Base-by-base conservation (phyloP, 257 asterid species). In the Ilex aquifolium region DNA sequence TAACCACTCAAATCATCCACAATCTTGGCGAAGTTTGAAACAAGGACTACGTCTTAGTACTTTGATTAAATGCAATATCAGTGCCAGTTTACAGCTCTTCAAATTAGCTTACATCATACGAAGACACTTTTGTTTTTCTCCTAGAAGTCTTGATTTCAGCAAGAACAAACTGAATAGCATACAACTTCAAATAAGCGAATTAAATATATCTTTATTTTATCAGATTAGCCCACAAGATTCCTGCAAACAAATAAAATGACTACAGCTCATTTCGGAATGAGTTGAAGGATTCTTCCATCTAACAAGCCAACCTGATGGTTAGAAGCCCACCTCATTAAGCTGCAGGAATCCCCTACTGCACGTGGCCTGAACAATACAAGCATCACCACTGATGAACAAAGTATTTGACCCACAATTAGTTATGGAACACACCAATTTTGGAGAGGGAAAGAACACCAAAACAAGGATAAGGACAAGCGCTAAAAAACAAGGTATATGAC, bases 241-340 rank as follows among this genome's bases (percentile, higher is more conserved):
- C 52, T 46, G 52, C 52, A 46, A 14, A 46, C 52, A 46, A 14
- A 14, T 4, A 10, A 2, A 46, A 14, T 14, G 13, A 46, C 52
- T 12, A 46, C 52, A 46, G 52, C 13, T 16, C 32, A 51, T 10
- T 32, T 30, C 56, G 64, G 56, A 70, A 70, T 54, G 74, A 63
- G 42, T 8, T 8, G 57, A 69, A 44, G n/a, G 58, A 59, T 60
- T 65, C 79, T 70, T 74, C 76, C 72, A 79, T 69, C 75, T 67
- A 72, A 70, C 69, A 73, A 68, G 77, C 71, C 59, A 62, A 59
- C 59, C 60, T 40, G 71, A 68, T 57, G 39, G 71, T 65, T 56
- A 77, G 70, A 70, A 57, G 77, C 75, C 82, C 80, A 73, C 73
- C 82, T 65, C 61, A 70, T 61, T 72, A 74, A 79, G 83, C 75